A percentile compares a stretch with the other conserved stretches of the same genome.
These are phyloP conservation scores for Diplodia scrobiculata DNA, from an alignment of 2,329 filamentous ascomycete species.

Conservation along the genomic window DNA sequence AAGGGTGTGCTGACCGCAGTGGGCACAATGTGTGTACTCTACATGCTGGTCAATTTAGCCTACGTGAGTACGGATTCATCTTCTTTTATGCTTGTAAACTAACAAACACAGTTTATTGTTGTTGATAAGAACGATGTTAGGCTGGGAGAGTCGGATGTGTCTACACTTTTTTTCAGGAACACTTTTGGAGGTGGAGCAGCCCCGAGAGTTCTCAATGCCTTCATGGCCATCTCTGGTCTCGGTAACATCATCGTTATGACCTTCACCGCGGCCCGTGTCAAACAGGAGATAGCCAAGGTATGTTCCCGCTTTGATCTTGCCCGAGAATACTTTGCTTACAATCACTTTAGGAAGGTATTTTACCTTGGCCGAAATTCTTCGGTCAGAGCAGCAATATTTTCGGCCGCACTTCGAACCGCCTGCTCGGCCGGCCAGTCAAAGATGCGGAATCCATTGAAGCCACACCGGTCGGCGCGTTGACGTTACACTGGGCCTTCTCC, in stretches of 20 bases:
- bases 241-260: constrained; percentile 62
- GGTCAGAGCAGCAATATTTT: constrained; percentile 31
- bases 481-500: constrained; percentile 34
- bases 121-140: constrained; percentile 34
- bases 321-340: not conserved
- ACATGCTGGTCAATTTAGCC: constrained; percentile 46
- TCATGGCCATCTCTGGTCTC: constrained; percentile 58
- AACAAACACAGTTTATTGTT: constrained; percentile 34
- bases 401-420: constrained; percentile 12
- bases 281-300: constrained; percentile 61
- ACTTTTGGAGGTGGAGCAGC: constrained; percentile 37
- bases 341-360: constrained; percentile 29
- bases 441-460: constrained; percentile 28
- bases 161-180: constrained; percentile 32
- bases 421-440: not conserved
- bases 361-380: constrained; percentile 35
- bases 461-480: constrained; percentile 33
- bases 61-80: constrained; percentile 47
- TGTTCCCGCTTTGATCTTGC: too few relatives aligned
- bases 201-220: constrained; percentile 50
- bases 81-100: not conserved
- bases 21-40: constrained; percentile 40
- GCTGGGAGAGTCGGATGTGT: constrained; percentile 24
- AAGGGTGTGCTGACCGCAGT: constrained; percentile 31
- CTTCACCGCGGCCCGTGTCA: constrained; percentile 58